phyloP scores from a whole-genome alignment of 1,284 basidiomycete species.

The Termitomyces sp. region DNA sequence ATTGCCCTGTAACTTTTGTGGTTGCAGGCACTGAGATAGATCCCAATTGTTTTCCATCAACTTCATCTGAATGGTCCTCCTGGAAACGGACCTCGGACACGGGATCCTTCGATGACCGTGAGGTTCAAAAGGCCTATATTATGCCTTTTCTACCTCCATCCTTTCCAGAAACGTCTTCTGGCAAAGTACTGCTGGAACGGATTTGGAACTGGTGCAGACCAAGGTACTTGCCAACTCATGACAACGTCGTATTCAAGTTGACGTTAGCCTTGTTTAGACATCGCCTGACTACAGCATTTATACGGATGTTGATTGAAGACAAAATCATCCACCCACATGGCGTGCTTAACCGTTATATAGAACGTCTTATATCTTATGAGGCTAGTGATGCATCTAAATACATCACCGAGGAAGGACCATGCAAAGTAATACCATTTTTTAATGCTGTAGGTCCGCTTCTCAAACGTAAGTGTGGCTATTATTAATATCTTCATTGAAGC shows the following conservation, averaged over 20 bases:
- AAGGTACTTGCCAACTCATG: not conserved
- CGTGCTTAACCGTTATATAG: not conserved
- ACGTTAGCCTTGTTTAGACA: not conserved
- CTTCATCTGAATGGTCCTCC: slow-evolving; percentile 4
- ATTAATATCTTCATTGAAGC: not conserved
- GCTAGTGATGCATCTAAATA: not conserved
- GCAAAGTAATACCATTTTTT: not conserved
- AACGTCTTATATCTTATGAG: not conserved
- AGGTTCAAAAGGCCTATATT: not conserved
- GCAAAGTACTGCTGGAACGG: not conserved
- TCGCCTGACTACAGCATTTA: not conserved
- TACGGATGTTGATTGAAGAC: not conserved
- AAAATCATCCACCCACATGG: not conserved
- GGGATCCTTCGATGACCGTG: not conserved
- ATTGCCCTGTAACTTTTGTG: not conserved
- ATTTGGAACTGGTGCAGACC: slow-evolving; percentile 3
- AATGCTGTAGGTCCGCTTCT: not conserved
- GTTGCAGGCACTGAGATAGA: not conserved
- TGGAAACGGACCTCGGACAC: slow-evolving; percentile 8
- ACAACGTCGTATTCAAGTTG: not conserved
- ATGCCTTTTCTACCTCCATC: not conserved
- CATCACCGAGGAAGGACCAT: not conserved
- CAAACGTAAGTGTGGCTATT: not conserved
- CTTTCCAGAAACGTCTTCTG: not conserved
- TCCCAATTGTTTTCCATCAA: not conserved